Evolutionary conservation across 371 early-diverging fungal species (phyloP).

Genomic region (Rhizopus delemar): DNA sequence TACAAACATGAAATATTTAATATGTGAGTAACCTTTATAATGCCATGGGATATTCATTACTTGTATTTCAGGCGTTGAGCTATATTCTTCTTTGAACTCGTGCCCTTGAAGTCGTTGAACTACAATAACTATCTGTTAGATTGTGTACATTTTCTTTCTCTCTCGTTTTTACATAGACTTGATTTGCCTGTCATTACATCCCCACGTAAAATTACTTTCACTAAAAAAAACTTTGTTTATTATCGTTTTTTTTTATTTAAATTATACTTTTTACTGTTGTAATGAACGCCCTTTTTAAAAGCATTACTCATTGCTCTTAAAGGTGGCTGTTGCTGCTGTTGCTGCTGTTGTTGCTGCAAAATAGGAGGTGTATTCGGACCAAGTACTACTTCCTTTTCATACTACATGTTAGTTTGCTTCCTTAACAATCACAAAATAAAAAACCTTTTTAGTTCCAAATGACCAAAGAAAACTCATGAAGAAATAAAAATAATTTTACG

Average conservation of each 20-base stretch:
- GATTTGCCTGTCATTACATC: conserved; percentile 71
- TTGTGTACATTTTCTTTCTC: neutral
- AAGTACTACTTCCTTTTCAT: conserved; percentile 2
- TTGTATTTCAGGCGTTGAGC: conserved; percentile 64
- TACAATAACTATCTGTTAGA: conserved; percentile 13
- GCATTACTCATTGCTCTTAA: conserved; percentile 50
- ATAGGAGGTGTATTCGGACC: conserved; percentile 17
- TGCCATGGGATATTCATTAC: conserved; percentile 72
- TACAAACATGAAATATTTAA: neutral
- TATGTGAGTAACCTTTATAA: conserved; percentile 48
- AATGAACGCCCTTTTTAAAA: conserved; percentile 57
- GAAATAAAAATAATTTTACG: neutral
- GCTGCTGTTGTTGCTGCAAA: neutral
- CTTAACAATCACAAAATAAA: neutral
- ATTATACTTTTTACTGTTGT: conserved; percentile 46
- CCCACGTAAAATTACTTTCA: conserved; percentile 69
- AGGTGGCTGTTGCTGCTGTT: conserved; percentile 23
- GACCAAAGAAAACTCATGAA: conserved; percentile 48
- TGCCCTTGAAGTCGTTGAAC: conserved; percentile 63
- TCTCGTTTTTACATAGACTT: conserved; percentile 52
- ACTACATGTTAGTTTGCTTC: neutral
- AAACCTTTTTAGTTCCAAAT: conserved; percentile 41
- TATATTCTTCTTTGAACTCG: conserved; percentile 52
- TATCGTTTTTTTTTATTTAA: neutral
- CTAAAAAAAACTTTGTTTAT: conserved; percentile 24